Evolutionary conservation across 352 stramenopile species (phyloP), one percentile per base, ranked within the genome.

Genomic region (Blastocystis sp.): DNA sequence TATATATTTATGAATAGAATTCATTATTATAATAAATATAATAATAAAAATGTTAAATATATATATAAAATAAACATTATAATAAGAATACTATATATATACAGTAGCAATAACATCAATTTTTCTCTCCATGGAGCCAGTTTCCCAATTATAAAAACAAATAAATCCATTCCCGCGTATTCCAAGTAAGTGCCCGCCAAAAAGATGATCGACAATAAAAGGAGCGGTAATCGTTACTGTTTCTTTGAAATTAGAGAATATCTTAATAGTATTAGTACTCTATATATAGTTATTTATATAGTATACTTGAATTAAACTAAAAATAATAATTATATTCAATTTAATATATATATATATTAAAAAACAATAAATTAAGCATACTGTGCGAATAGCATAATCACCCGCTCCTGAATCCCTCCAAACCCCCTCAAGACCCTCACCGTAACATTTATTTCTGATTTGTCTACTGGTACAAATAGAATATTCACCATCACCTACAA

Each of bases 191-290:
- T 74, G 58, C 10, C 91, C 91, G 10, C 91, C 90, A 68, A 93
- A 96, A 6, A 98, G 58, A 0, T 79, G 84, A 49, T 97, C 89
- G 1, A 90, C 85, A 31, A 81, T 86, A 55, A 93, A 83, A 1
- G 87, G 83, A 10, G 87, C 85, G 55, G 90, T 84, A 48, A 95
- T 81, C 4, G 75, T 80, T 68, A 90, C 81, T 44, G 80, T 76
- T 69, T 96, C 87, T 68, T 95, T 94, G 67, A 98, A 97, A 71
- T 96, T 96, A 68, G 91, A 91, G 74, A 95, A 99, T 24, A 94
- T 81, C 66, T 89, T 92, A 44, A 99, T 70, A 58, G 83, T 80
- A 23, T 81, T 91, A 43, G 88, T 85, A 59, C 78, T 92, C 72
- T 97, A 88, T 18, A 5, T 35, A 7, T 23, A 6, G 34, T 13